Percentiles rank a stretch among this genome's conserved stretches.
These are phyloP conservation scores for Daldinia sp. DNA, from an alignment of 2,329 filamentous ascomycete species.

Conservation along the genomic window DNA sequence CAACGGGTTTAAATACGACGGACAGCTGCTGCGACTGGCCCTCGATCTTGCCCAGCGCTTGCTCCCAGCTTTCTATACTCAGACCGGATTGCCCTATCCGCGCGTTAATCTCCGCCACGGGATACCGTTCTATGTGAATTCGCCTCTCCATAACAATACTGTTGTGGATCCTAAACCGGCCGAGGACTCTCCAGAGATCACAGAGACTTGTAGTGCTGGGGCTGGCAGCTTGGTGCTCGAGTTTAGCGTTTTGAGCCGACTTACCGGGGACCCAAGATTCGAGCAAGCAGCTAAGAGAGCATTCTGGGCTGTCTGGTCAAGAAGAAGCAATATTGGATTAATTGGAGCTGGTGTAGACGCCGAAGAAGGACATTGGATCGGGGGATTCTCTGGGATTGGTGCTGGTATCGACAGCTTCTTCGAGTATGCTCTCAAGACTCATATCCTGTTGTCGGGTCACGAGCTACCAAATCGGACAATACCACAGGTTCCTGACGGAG, in stretches of 20 bases:
- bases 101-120: constrained; percentile 90
- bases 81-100: constrained; percentile 92
- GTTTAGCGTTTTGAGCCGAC: constrained; percentile 86
- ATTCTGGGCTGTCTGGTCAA: constrained; percentile 96
- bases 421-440: constrained; percentile 95
- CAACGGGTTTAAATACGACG: constrained; percentile 83
- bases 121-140: constrained; percentile 91
- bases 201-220: constrained; percentile 95
- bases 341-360: constrained; percentile 93
- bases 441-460: constrained; percentile 86
- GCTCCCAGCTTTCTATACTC: constrained; percentile 89
- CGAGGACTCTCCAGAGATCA: constrained; percentile 71
- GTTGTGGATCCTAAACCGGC: constrained; percentile 51
- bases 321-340: constrained; percentile 83
- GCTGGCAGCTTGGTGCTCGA: constrained; percentile 96
- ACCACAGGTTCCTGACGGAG: constrained; percentile 48
- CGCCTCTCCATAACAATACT: constrained; percentile 72
- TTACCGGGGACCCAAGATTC: constrained; percentile 87
- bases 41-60: constrained; percentile 84
- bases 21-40: constrained; percentile 88
- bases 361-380: constrained; percentile 89
- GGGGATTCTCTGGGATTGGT: constrained; percentile 89
- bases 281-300: constrained; percentile 89
- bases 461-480: constrained; percentile 62
- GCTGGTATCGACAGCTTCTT: constrained; percentile 98